phyloP scores from a whole-genome alignment of 345 rosid genomes.

The Gossypium thurberi region DNA sequence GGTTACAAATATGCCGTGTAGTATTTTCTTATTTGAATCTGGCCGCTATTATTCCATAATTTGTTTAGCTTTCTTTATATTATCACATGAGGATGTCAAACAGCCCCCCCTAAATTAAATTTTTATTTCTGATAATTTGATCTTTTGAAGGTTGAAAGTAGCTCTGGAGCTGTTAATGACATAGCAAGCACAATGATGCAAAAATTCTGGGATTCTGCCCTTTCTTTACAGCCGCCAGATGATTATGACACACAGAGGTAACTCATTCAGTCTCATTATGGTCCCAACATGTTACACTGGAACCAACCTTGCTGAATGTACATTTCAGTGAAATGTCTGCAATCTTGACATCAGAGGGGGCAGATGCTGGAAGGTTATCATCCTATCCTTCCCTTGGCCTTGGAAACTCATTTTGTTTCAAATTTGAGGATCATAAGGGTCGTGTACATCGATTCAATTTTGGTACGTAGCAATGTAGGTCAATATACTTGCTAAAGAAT shows the following conservation, averaged over 20 bases:
- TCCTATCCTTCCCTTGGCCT: constrained; percentile 71
- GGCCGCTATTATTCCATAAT: neutral
- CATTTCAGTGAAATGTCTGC: constrained; percentile 75
- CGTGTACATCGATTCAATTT: constrained; percentile 80
- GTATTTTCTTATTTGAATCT: neutral
- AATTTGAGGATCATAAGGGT: constrained; percentile 78
- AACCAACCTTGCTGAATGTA: constrained; percentile 22
- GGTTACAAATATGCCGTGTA: neutral
- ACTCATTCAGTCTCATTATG: constrained; percentile 9
- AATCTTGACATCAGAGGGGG: constrained; percentile 57
- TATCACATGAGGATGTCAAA: neutral
- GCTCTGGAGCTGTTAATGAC: constrained; percentile 86
- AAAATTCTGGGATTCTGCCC: constrained; percentile 97
- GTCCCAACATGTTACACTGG: constrained; percentile 8
- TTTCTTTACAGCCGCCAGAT: constrained; percentile 90
- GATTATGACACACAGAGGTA: constrained; percentile 88
- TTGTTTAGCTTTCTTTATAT: neutral
- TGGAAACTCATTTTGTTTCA: constrained; percentile 80
- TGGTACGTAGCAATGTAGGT: constrained; percentile 32
- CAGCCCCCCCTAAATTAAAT: neutral
- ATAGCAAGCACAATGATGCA: constrained; percentile 95
- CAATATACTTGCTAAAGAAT: neutral
- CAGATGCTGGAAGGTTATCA: constrained; percentile 47
- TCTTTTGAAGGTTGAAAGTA: constrained; percentile 60
- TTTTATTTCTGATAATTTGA: neutral